Evolutionary conservation across 768 basidiomycete species (phyloP).

Genomic region (Xerocomellus chrysenteron): DNA sequence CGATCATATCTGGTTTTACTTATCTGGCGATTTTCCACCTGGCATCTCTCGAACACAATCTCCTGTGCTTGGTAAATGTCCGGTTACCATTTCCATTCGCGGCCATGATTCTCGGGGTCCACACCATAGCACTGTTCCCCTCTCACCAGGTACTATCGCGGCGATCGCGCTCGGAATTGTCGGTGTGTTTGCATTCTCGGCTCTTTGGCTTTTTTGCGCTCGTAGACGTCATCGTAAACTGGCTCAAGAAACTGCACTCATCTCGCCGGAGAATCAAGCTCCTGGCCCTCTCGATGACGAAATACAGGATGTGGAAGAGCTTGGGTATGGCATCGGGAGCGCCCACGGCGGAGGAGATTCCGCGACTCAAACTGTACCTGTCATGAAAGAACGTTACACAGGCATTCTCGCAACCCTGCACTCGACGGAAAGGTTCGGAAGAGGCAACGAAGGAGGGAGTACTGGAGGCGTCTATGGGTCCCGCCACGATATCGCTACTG

Average conservation of each 20-base stretch:
- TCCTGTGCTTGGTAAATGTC: conserved; percentile 1
- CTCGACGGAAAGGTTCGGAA: conserved; percentile 8
- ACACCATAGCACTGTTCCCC: conserved; percentile 4
- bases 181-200: conserved; percentile 26
- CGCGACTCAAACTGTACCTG: background rate
- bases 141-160: conserved; percentile 25
- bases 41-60: conserved; percentile 4
- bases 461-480: conserved; percentile 31
- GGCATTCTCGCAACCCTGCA: conserved; percentile 27
- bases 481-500: conserved; percentile 9
- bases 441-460: conserved; percentile 24
- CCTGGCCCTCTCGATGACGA: conserved; percentile 26
- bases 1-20: conserved; percentile 13
- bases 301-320: conserved; percentile 15
- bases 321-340: conserved; percentile 1
- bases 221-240: conserved; percentile 29
- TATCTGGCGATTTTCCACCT: conserved; percentile 4
- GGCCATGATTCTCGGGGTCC: conserved; percentile 5
- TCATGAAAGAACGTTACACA: conserved; percentile 30
- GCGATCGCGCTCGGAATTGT: conserved; percentile 27
- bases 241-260: conserved; percentile 15
- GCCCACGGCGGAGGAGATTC: background rate
- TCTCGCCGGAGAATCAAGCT: conserved; percentile 6
- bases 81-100: conserved; percentile 1
- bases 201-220: conserved; percentile 34